Evolutionary conservation across 1,284 basidiomycete genomes (phyloP), one percentile per base, ranked within the genome.

Genomic region (Wallemia ichthyophaga): DNA sequence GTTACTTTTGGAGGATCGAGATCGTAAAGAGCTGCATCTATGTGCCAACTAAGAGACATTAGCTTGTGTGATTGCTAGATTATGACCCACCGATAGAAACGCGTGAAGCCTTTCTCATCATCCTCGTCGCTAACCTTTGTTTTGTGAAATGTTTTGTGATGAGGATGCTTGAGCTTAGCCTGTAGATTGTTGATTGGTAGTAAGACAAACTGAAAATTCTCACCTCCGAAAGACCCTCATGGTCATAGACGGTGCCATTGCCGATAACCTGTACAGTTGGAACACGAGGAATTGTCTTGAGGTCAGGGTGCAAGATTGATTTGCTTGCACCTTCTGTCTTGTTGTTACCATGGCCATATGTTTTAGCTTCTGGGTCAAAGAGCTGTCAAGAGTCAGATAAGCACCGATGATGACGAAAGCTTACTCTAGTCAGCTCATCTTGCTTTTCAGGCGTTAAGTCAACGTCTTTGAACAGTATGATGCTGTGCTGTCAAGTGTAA

Each of bases 11-110:
- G 88, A n/a, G 85, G 85, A 24, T 78, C 77, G 25, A 87, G 76
- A 62, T 84, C 80, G 69, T 92, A 94, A 25, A 92, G 71, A 0
- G 88, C 88, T 0, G 88, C 88, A 65, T 94, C 88, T 69, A 92
- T 91, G 70, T 92, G 87, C 71, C 71, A 66, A 64, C 62, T 60
- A 54, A 15, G 56, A 27, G 53, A 37, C 11, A 23, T 15, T 21
- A 21, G 24, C 15, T 13, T 27, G 7, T 11, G 60, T 57, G 25
- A 56, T 59, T 21, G 33, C 27, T 24, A 1, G 26, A 27, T 58
- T 23, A 37, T 19, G 27, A 56, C 86, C 88, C 59, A 56, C 55
- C 85, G 75, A 68, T 88, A 89, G 74, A 85, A 91, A 27, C 87
- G 77, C 13, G 87, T 91, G 54, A 74, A 69, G 25, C 84, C 84